Evolutionary conservation across 345 rosid genomes (phyloP).

Genomic region (Sonneratia alba): DNA sequence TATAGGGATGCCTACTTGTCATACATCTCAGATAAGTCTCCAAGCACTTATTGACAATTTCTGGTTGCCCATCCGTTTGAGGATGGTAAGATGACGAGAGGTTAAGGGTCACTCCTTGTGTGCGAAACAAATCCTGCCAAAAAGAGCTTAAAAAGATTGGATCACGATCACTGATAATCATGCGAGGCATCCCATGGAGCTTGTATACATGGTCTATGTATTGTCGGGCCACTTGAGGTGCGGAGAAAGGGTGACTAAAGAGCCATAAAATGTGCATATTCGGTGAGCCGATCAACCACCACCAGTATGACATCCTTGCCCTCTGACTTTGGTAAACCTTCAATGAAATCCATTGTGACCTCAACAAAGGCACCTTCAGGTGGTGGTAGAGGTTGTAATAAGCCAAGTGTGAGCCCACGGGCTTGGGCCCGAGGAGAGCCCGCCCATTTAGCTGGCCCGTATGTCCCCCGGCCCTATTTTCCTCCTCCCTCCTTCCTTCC

Average conservation of each 20-base stretch:
- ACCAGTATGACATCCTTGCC: not conserved
- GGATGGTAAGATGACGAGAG: not conserved
- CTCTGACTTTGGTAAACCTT: not conserved
- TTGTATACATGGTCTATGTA: not conserved
- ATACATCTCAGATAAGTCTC: not conserved
- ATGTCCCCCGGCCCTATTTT: no score
- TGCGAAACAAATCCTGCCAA: not conserved
- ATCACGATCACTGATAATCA: not conserved
- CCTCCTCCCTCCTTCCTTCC: no score
- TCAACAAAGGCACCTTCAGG: not conserved
- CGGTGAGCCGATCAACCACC: not conserved
- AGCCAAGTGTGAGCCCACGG: no score
- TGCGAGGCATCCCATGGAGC: not conserved
- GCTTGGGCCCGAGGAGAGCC: no score
- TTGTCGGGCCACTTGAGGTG: not conserved
- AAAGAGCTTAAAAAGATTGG: not conserved
- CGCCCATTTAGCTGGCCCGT: no score
- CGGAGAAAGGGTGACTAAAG: not conserved
- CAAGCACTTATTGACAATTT: conserved; percentile 2
- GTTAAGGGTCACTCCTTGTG: not conserved
- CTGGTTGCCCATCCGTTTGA: conserved; percentile 3
- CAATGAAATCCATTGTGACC: not conserved
- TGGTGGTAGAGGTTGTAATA: not conserved
- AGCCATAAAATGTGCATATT: conserved; percentile 3
- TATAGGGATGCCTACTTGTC: not conserved